These are phyloP conservation scores for Hyphodiscus hymeniophilus DNA, from an alignment of 495 filamentous ascomycete genomes.

Conservation along the genomic window DNA sequence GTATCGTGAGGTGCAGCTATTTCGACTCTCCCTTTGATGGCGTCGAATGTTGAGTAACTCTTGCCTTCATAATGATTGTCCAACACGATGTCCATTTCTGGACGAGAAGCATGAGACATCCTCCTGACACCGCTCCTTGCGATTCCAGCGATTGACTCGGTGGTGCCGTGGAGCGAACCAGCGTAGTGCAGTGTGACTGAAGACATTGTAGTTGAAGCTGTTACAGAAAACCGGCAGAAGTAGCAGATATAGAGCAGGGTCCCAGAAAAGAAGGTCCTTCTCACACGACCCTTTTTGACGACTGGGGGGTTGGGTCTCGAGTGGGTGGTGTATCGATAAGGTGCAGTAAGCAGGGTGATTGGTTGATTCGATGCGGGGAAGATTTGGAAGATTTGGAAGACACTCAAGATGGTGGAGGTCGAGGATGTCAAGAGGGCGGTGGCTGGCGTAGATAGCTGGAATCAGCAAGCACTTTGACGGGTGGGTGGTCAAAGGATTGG, in stretches of 20 bases:
- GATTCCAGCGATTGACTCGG: constrained; percentile 11
- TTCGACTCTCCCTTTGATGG: constrained; percentile 41
- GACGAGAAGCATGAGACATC: constrained; percentile 9
- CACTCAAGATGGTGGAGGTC: too few relatives aligned
- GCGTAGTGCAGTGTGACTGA: constrained; percentile 11
- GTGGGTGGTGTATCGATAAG: too few relatives aligned
- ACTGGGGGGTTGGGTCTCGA: too few relatives aligned
- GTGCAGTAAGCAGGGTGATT: too few relatives aligned
- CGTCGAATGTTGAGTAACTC: constrained; percentile 40
- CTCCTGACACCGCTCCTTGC: constrained; percentile 13
- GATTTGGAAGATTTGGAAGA: too few relatives aligned
- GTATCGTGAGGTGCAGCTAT: constrained; percentile 57
- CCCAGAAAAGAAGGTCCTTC: neutral
- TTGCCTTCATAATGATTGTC: constrained; percentile 27
- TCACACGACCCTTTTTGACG: neutral
- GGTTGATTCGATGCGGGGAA: too few relatives aligned
- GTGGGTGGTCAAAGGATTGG: too few relatives aligned
- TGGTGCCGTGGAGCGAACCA: constrained; percentile 12
- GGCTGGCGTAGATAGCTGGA: too few relatives aligned
- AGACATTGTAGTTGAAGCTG: neutral
- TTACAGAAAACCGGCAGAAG: neutral
- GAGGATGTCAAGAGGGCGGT: too few relatives aligned
- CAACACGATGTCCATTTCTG: constrained; percentile 29
- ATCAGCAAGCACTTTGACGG: too few relatives aligned
- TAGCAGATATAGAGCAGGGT: neutral